Conservation (phyloP, 352 stramenopile genomes). For the Globisporangium canariense region DNA sequence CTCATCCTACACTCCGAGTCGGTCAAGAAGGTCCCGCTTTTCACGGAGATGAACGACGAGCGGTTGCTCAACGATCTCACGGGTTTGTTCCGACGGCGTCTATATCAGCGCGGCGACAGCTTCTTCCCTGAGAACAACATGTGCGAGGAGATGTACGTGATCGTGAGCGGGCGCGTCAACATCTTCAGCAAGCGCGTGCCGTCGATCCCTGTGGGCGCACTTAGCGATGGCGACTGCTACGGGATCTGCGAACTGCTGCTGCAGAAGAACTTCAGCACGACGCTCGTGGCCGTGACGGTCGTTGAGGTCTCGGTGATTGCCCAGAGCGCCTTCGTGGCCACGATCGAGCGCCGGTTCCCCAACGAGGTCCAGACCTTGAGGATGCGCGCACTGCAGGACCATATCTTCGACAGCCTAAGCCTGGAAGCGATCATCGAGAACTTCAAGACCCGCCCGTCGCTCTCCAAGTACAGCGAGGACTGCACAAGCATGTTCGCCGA, state of each 20-base stretch:
- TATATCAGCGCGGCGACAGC: slow-evolving; percentile 63
- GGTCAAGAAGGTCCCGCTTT: slow-evolving; percentile 56
- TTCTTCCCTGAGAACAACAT: slow-evolving; percentile 59
- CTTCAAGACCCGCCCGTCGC: slow-evolving; percentile 30
- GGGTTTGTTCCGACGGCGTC: slow-evolving; percentile 54
- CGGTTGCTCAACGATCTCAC: slow-evolving; percentile 62
- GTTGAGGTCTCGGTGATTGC: slow-evolving; percentile 59
- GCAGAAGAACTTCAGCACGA: slow-evolving; percentile 47
- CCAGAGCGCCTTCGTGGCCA: slow-evolving; percentile 35
- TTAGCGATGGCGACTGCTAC: slow-evolving; percentile 58
- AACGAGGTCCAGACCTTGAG: slow-evolving; percentile 37
- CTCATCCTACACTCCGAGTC: slow-evolving; percentile 67
- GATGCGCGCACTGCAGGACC: slow-evolving; percentile 37
- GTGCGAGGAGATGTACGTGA: slow-evolving; percentile 69
- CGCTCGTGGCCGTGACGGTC: slow-evolving; percentile 44
- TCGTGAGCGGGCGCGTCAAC: slow-evolving; percentile 59
- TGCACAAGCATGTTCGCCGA: slow-evolving; percentile 63
- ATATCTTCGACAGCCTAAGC: slow-evolving; percentile 41
- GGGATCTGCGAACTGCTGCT: slow-evolving; percentile 65
- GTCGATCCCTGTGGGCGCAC: slow-evolving; percentile 40
- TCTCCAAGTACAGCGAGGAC: slow-evolving; percentile 49
- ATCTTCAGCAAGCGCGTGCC: slow-evolving; percentile 42
- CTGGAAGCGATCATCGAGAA: slow-evolving; percentile 55
- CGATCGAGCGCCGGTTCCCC: slow-evolving; percentile 48
- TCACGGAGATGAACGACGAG: slow-evolving; percentile 52